These are phyloP conservation scores for Epichloe typhina DNA, from an alignment of 2,329 filamentous ascomycete species.

Conservation along the genomic window DNA sequence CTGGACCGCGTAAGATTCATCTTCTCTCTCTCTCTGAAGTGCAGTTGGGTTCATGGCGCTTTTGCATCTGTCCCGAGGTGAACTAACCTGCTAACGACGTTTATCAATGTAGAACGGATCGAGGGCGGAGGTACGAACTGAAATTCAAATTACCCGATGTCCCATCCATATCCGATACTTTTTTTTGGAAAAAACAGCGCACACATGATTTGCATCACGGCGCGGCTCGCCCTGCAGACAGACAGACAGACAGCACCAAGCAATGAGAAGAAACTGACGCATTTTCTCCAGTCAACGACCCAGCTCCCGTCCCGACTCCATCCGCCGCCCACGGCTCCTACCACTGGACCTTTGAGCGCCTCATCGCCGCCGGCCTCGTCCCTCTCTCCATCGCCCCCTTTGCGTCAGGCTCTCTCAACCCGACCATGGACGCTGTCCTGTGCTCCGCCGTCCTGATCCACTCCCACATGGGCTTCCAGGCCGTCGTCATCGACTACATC, in stretches of 20 bases:
- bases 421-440: slow-evolving; percentile 72
- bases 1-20: slow-evolving; percentile 61
- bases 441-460: slow-evolving; percentile 77
- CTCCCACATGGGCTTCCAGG: slow-evolving; percentile 92
- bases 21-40: no score
- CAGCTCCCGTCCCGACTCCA: slow-evolving; percentile 58
- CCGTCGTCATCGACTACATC: slow-evolving; percentile 83
- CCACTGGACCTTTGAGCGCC: slow-evolving; percentile 94
- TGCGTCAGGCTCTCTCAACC: slow-evolving; percentile 82
- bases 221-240: neutral
- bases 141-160: neutral
- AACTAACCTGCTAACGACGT: slow-evolving; percentile 27
- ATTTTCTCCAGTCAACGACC: slow-evolving; percentile 62
- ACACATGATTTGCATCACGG: neutral
- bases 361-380: slow-evolving; percentile 67
- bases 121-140: slow-evolving; percentile 54
- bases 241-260: no score
- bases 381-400: slow-evolving; percentile 86
- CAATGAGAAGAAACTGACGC: slow-evolving; percentile 2
- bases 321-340: slow-evolving; percentile 81
- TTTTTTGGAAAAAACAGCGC: no score
- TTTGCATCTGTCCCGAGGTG: neutral
- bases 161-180: neutral
- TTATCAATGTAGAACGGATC: slow-evolving; percentile 46
- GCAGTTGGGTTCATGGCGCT: neutral